Evolutionary conservation across 805 yeast species (phyloP), one percentile per base, ranked within the genome.

Genomic region (Wickerhamomyces strasburgensis): DNA sequence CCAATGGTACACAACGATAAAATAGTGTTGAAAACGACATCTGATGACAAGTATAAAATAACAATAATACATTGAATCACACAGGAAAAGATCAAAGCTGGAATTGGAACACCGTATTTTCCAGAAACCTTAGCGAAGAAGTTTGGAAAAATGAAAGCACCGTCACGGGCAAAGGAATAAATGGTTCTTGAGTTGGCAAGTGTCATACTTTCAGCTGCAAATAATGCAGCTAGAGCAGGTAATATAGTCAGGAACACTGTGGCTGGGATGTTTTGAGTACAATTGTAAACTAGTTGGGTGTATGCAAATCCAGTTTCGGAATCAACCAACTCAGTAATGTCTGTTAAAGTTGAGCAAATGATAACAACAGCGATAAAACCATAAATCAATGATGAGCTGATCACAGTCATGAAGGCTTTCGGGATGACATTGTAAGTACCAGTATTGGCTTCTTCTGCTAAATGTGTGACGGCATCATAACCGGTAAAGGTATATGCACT

Each of bases 151-250:
- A 61, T 58, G 34, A 58, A 49, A 7, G 61, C 64, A 42, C 60
- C 58, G 27, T 57, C 58, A 39, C 57, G 49, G n/a, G 64, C 60
- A 50, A 61, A 59, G 7, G 65, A 49, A 51, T 58, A 60, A 27
- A 58, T 52, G 19, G 61, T 53, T 47, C 64, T 49, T 10, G 56
- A 49, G 28, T 60, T 58, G 7, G 60, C 54, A 19, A 61, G 42
- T n/a, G 61, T 54, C 52, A 55, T 51, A 13, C 50, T 50, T 25
- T 53, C 56, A 27, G 48, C 55, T 5, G 56, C 56, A 29, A 49
- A 48, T 7, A 53, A 29, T 2, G 54, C 54, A 26, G 45, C 42
- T 3, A 50, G 27, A 4, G 55, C 51, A 21, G 56, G 56, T n/a
- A 51, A 34, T 21, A 53, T 33, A 19, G 50, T 33, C 19, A 53